These are phyloP conservation scores for Hyaloperonospora arabidopsidis DNA, from an alignment of 352 stramenopile species.

Conservation along the genomic window DNA sequence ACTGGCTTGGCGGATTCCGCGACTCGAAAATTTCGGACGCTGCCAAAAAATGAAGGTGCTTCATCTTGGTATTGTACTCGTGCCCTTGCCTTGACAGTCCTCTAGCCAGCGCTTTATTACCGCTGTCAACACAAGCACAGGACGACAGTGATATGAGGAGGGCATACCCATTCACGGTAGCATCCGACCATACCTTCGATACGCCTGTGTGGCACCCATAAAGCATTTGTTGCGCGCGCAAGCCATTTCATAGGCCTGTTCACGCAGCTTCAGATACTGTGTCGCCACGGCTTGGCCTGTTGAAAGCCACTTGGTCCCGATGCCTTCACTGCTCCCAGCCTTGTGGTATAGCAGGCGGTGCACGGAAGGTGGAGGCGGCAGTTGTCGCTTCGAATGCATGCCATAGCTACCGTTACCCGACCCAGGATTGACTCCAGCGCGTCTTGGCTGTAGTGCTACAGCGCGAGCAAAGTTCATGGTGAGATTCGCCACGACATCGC, in stretches of 20 bases:
- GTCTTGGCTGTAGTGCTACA: constrained; percentile 47
- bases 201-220: constrained; percentile 79
- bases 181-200: constrained; percentile 43
- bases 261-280: constrained; percentile 71
- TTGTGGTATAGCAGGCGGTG: constrained; percentile 54
- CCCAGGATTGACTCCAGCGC: neutral
- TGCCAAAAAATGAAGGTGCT: constrained; percentile 67
- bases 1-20: constrained; percentile 63
- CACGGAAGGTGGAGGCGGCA: constrained; percentile 16
- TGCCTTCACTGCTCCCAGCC: constrained; percentile 27
- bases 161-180: constrained; percentile 1
- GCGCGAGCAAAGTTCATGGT: constrained; percentile 77
- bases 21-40: constrained; percentile 73
- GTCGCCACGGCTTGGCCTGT: constrained; percentile 48
- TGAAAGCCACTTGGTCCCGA: constrained; percentile 50
- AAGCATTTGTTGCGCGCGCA: constrained; percentile 83
- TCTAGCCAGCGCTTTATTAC: constrained; percentile 66
- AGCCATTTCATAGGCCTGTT: constrained; percentile 71
- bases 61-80: constrained; percentile 81
- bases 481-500: constrained; percentile 28
- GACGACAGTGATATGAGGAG: constrained; percentile 10
- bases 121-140: constrained; percentile 32
- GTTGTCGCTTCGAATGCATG: constrained; percentile 15
- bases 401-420: constrained; percentile 12
- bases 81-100: constrained; percentile 69